A percentile compares a stretch with the other conserved stretches of the same genome.
These are phyloP conservation scores for Berkeleyomyces rouxiae DNA, from an alignment of 2,329 filamentous ascomycete species.

Conservation along the genomic window DNA sequence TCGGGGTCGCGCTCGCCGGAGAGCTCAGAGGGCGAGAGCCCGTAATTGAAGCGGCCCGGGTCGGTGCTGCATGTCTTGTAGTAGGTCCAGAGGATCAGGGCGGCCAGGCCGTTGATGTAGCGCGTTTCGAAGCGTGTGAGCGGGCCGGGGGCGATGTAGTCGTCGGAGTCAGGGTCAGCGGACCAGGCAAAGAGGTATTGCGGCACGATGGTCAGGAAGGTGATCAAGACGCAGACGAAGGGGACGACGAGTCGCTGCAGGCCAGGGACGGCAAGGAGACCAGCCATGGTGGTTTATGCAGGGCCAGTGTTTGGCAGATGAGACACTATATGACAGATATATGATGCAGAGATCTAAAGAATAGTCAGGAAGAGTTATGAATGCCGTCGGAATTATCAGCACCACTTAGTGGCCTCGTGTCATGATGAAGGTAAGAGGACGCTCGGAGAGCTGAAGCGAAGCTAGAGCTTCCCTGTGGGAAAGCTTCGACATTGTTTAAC, in stretches of 20 bases:
- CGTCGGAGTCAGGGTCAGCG: conserved; percentile 22
- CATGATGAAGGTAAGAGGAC: too few species aligned
- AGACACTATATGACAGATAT: background rate
- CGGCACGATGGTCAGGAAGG: conserved; percentile 54
- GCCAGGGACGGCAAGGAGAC: conserved; percentile 26
- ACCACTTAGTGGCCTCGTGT: too few species aligned
- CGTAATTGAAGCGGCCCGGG: conserved; percentile 37
- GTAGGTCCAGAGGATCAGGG: conserved; percentile 53
- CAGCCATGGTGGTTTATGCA: conserved; percentile 22
- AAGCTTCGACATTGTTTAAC: too few species aligned
- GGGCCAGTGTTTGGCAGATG: background rate
- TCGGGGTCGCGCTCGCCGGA: conserved; percentile 18
- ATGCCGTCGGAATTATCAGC: too few species aligned
- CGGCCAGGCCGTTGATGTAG: conserved; percentile 49
- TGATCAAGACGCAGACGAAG: conserved; percentile 46
- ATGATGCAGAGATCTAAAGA: background rate
- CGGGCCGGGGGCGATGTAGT: conserved; percentile 42
- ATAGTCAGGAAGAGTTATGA: too few species aligned
- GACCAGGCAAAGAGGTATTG: conserved; percentile 49
- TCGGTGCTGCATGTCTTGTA: conserved; percentile 41
- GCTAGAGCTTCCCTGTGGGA: too few species aligned
- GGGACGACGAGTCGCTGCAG: conserved; percentile 49
- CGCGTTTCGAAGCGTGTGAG: conserved; percentile 38
- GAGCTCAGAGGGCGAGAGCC: conserved; percentile 22
- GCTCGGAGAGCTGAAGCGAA: too few species aligned